Conservation (phyloP, 805 yeast genomes). For the Diddensiella transvaalensis region DNA sequence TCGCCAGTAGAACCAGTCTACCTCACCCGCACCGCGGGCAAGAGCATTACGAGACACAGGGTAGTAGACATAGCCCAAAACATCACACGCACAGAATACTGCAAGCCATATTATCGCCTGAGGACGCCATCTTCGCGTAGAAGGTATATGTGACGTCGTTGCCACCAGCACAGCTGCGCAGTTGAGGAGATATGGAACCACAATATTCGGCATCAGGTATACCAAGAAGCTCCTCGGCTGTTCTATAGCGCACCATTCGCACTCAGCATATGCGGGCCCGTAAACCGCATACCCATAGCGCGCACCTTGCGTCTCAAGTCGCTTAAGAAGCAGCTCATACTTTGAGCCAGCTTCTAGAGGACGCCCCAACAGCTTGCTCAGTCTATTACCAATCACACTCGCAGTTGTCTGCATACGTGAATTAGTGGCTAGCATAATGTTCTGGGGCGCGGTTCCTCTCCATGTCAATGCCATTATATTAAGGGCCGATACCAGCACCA, state of each 20-base stretch:
- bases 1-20: slow-evolving; percentile 22
- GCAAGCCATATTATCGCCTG: not conserved
- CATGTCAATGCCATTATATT: not conserved
- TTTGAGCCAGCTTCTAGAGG: slow-evolving; percentile 6
- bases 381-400: slow-evolving; percentile 18
- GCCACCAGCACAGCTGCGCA: slow-evolving; percentile 14
- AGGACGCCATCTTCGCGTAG: not conserved
- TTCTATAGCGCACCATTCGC: slow-evolving; percentile 23
- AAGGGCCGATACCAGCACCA: not conserved
- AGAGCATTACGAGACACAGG: slow-evolving; percentile 11
- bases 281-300: slow-evolving; percentile 20
- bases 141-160: slow-evolving; percentile 10
- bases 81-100: slow-evolving; percentile 7
- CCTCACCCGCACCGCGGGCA: slow-evolving; percentile 8
- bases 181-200: slow-evolving; percentile 20
- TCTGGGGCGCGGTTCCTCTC: slow-evolving; percentile 10
- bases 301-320: slow-evolving; percentile 15
- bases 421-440: slow-evolving; percentile 18
- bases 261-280: slow-evolving; percentile 24
- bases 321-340: slow-evolving; percentile 15
- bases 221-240: slow-evolving; percentile 15
- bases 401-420: slow-evolving; percentile 20
- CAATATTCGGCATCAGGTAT: slow-evolving; percentile 19
- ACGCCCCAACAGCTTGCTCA: slow-evolving; percentile 6
- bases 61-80: slow-evolving; percentile 6